Evolutionary conservation across 169 alveolate species (phyloP), one percentile per base, ranked within the genome.

Genomic region (Cryptosporidium ubiquitum): DNA sequence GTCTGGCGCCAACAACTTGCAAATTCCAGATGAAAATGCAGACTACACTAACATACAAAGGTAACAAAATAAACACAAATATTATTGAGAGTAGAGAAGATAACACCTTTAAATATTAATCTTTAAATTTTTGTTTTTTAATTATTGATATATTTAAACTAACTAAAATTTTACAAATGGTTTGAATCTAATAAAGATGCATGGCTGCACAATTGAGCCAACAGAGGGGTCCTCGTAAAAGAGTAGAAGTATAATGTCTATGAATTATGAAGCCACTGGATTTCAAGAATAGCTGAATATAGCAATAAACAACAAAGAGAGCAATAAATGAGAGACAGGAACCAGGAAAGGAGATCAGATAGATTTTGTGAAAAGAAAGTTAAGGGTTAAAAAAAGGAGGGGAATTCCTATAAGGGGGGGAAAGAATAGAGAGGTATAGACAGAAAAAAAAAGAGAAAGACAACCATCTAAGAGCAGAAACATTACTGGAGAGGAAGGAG

Each of bases 221-320:
- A 55, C 4, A 0, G 66, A 55, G 66, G 66, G 66, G 66, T 55
- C 37, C 66, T 55, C 66, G 66, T 35, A 35, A 55, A 55, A 55
- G 66, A 18, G 66, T 55, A 55, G 66, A 55, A 55, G 66, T 55
- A 55, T 55, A 23, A 26, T 55, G 66, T 55, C 66, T 55, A 55
- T 55, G 20, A 26, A 26, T 7, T 2, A 23, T 55, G 37, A 12
- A 23, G 66, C 16, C 20, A 55, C 20, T 23, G 66, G 66, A 55
- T 55, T 55, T 23, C 18, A 55, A 26, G 66, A 14, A 26, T 3
- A 2, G 66, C 39, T 5, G 14, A 26, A 10, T 26, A 55, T 5
- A 55, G 66, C 29, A 55, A 55, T 31, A 55, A 55, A 9, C 2
- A 55, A 23, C 66, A 6, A 26, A n/a, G 9, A 23, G 66, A 5